Percentiles rank a stretch among this genome's conserved stretches.
phyloP scores from a whole-genome alignment of 2,329 filamentous ascomycete genomes.

The Sclerotinia trifoliorum region DNA sequence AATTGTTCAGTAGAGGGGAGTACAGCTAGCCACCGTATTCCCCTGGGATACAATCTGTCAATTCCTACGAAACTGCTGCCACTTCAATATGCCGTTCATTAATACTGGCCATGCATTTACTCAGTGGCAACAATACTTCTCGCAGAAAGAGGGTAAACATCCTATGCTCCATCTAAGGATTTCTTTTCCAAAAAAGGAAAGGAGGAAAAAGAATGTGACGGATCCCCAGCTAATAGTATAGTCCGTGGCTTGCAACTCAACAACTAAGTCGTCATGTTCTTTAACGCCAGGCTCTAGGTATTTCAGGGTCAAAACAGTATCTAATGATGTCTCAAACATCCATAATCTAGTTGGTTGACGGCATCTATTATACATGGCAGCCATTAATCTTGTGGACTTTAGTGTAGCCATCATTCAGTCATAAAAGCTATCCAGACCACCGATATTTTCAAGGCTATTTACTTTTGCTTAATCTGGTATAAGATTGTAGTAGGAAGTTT shows the following conservation, averaged over 20 bases:
- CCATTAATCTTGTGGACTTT: constrained; percentile 29
- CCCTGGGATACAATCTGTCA: constrained; percentile 39
- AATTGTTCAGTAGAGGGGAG: background rate
- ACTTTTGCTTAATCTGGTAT: constrained; percentile 32
- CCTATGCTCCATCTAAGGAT: constrained; percentile 57
- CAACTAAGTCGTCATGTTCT: constrained; percentile 65
- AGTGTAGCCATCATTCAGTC: constrained; percentile 43
- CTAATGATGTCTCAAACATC: background rate
- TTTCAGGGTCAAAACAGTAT: too few species aligned
- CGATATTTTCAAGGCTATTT: constrained; percentile 35
- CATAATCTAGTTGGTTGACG: background rate
- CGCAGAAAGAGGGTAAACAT: constrained; percentile 53
- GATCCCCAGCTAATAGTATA: constrained; percentile 53
- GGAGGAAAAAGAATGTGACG: constrained; percentile 26
- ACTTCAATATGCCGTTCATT: background rate
- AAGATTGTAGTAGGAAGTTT: constrained; percentile 34
- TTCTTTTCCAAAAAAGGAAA: constrained; percentile 46
- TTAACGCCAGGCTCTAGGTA: constrained; percentile 49
- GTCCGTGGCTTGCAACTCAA: constrained; percentile 53
- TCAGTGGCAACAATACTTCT: background rate
- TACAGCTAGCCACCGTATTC: background rate
- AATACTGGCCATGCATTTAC: background rate
- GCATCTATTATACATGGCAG: background rate
- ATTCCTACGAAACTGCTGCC: constrained; percentile 54
- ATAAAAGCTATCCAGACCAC: constrained; percentile 43